Evolutionary conservation across 2,329 filamentous ascomycete genomes (phyloP).

Genomic region (Trichoderma afroharzianum): DNA sequence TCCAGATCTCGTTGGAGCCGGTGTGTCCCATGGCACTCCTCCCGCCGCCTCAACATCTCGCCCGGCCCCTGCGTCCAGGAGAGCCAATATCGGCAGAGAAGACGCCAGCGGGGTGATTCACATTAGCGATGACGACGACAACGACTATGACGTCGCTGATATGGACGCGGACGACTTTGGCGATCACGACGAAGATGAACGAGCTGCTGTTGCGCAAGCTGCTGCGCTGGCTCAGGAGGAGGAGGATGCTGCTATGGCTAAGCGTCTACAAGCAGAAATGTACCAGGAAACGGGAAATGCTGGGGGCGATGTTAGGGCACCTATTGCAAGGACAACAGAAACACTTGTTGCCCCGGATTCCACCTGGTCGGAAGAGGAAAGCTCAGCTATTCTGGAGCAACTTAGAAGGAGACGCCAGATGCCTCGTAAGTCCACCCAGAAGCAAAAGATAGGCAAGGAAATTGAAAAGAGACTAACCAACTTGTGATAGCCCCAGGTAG

Average conservation of each 20-base stretch:
- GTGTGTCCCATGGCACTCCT: constrained; percentile 24
- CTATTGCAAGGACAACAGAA: constrained; percentile 87
- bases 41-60: constrained; percentile 27
- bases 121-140: constrained; percentile 74
- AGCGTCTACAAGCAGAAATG: constrained; percentile 86
- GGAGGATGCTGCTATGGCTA: constrained; percentile 90
- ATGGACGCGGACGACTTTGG: constrained; percentile 31
- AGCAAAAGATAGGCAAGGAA: not conserved
- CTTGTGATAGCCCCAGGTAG: constrained; percentile 22
- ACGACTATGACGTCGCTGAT: constrained; percentile 58
- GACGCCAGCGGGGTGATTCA: constrained; percentile 53
- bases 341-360: constrained; percentile 72
- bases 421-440: constrained; percentile 26
- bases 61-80: constrained; percentile 26
- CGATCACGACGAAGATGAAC: constrained; percentile 38
- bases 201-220: constrained; percentile 39
- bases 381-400: constrained; percentile 62
- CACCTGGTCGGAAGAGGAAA: constrained; percentile 44
- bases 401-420: constrained; percentile 47
- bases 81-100: constrained; percentile 30
- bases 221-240: constrained; percentile 60
- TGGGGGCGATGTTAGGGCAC: constrained; percentile 71
- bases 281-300: constrained; percentile 57
- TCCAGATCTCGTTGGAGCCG: constrained; percentile 59
- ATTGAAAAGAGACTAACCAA: not conserved